phyloP scores from a whole-genome alignment of 805 yeast species.

The Candida vaughaniae region DNA sequence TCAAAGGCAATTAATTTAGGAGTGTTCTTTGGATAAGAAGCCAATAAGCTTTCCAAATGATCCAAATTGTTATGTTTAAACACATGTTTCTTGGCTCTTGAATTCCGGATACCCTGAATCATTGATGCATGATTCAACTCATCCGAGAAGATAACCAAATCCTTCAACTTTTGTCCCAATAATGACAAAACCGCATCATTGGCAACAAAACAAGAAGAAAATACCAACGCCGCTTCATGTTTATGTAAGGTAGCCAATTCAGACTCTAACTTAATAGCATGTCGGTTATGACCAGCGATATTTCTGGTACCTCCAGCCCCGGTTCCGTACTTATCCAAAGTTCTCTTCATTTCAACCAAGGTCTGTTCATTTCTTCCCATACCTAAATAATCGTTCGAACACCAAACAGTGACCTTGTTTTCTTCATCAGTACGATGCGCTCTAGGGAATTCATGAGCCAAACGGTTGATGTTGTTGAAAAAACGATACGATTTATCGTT shows the following conservation, averaged over 20 bases:
- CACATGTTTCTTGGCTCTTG: conserved; percentile 82
- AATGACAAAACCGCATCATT: conserved; percentile 92
- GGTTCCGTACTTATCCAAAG: conserved; percentile 88
- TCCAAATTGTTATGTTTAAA: conserved; percentile 87
- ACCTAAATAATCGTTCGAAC: conserved; percentile 96
- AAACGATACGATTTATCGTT: conserved; percentile 89
- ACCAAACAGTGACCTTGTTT: conserved; percentile 97
- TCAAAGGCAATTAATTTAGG: conserved; percentile 98
- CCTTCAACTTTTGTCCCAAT: conserved; percentile 86
- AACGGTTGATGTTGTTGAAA: conserved; percentile 95
- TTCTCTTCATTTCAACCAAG: conserved; percentile 69
- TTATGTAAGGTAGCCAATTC: conserved; percentile 88
- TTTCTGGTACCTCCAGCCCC: conserved; percentile 99
- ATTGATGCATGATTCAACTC: conserved; percentile 95
- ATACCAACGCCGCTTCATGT: conserved; percentile 93
- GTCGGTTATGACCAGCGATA: conserved; percentile 95
- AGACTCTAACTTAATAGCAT: conserved; percentile 84
- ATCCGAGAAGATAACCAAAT: conserved; percentile 89
- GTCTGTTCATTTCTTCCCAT: conserved; percentile 84
- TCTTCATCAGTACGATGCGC: conserved; percentile 78
- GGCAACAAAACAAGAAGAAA: conserved; percentile 94
- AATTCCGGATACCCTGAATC: conserved; percentile 94
- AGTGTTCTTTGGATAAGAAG: conserved; percentile 75
- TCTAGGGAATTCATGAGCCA: conserved; percentile 88
- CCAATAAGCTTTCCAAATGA: conserved; percentile 78